Evolutionary conservation across 768 basidiomycete genomes (phyloP), one percentile per base, ranked within the genome.

Genomic region (Russula brevipes): DNA sequence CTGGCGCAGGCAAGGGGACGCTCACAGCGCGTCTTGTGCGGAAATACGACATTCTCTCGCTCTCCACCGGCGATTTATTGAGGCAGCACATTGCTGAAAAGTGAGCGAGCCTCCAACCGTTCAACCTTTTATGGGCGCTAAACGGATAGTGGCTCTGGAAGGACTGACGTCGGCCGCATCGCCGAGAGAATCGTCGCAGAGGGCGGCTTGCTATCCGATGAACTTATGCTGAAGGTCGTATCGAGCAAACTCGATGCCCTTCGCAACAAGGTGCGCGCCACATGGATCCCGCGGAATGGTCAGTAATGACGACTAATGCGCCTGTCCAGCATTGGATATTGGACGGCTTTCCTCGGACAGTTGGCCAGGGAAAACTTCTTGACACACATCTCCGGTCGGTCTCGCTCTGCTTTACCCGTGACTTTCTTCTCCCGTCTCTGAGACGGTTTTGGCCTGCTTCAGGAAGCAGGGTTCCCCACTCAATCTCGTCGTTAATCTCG

Each of bases 281-380:
- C 44, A n/a, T 3, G 17, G 24, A 31, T 14, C 1, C 8, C 1
- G 38, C 45, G 42, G 30, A 31, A 54, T 19, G n/a, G 10, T 39
- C 24, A 52, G 7, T 19, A 41, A 3, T 11, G 9, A 63, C 57
- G 51, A 59, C 57, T 8, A 38, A 17, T 50, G 17, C 42, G 16
- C 47, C 11, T 64, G 54, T 60, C 8, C 64, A 94, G 89, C 87
- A 90, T 70, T 95, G 94, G 94, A 88, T 96, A 66, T 73, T 95
- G 49, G 94, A 96, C 68, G 94, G 94, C 35, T 95, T 96, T 70
- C 94, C 94, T 56, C 86, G 94, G 42, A 96, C 93, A 11, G 75
- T 93, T 2, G 83, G 80, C n/a, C 94, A 96, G 73, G 92, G 88
- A 3, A 78, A 84, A 72, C 78, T 93, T 50, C 80, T 96, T 9